Conservation (phyloP, 768 basidiomycete genomes). For the Russula emetica region DNA sequence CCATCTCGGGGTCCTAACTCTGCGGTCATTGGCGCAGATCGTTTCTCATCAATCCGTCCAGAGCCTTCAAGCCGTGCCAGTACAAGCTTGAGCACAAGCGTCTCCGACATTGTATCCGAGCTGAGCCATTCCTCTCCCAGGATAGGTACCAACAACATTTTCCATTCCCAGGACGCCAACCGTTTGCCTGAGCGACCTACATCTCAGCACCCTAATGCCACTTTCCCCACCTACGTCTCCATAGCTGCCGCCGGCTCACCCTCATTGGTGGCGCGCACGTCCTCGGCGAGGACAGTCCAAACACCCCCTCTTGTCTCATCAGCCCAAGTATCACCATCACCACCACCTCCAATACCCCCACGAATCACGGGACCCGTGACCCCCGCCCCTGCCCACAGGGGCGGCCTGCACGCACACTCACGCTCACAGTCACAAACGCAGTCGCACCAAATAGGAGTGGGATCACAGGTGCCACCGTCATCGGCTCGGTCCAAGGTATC, state of each 20-base stretch:
- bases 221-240: neutral
- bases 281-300: neutral
- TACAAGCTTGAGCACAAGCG: constrained; percentile 7
- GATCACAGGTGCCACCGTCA: constrained; percentile 7
- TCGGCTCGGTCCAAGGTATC: constrained; percentile 22
- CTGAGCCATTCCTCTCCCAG: constrained; percentile 3
- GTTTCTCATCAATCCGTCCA: neutral
- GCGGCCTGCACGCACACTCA: neutral
- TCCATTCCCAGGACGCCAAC: constrained; percentile 3
- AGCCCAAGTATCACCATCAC: constrained; percentile 1
- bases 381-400: constrained; percentile 2
- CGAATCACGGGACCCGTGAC: constrained; percentile 6
- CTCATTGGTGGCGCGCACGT: neutral
- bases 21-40: constrained; percentile 1
- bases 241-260: neutral
- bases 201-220: neutral
- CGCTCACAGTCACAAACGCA: neutral
- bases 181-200: neutral
- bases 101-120: constrained; percentile 12
- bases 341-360: neutral
- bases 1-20: neutral
- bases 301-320: neutral
- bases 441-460: neutral
- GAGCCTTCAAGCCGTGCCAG: constrained; percentile 11
- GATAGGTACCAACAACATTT: neutral